Base-by-base conservation (phyloP, 1,284 basidiomycete species). In the Ceratobasidium theobromae region DNA sequence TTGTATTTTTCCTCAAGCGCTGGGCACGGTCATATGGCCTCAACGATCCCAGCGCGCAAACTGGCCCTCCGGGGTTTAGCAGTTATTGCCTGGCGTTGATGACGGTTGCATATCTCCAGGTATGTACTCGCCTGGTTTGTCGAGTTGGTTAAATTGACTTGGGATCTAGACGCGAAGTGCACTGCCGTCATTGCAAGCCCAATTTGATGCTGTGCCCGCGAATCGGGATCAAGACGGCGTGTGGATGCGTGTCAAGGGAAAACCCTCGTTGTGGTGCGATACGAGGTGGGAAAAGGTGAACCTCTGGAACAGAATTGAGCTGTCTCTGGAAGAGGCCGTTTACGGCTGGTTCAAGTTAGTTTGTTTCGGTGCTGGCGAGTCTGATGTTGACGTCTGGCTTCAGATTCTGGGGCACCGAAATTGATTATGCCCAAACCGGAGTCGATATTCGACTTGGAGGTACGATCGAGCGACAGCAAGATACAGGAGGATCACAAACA, bases 81-180 rank as follows among this genome's bases (percentile, higher is more conserved):
- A 86, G 84, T 69, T 86, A 86, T 73, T 76, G 84, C 1, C 72
- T 85, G n/a, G 75, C 78, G 4, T 68, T 86, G 70, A 86, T 86
- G 84, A 81, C 80, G 0, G 79, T 86, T 27, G 81, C 76, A 0
- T 80, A 80, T 62, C 72, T 85, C 3, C 85, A 86, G 77, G 84
- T 84, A 52, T 53, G 75, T 72, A 18, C 18, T 23, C 60, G 53
- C 66, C 32, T 21, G 33, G 12, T 11, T 51, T 21, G 33, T 16
- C 23, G n/a, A 33, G 21, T 51, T 14, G 51, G 41, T 32, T 35
- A 38, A 8, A 53, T 18, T 53, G 48, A 38, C 40, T 30, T 38
- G 55, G 27, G 2, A 35, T 21, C 23, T 60, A 84, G 84, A 72
- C 69, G 8, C 72, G 74, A 9, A 77, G 76, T 2, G 70, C 79